Evolutionary conservation across 331 rosid genomes (phyloP), one percentile per base, ranked within the genome.

Genomic region (Quercus tomentella): DNA sequence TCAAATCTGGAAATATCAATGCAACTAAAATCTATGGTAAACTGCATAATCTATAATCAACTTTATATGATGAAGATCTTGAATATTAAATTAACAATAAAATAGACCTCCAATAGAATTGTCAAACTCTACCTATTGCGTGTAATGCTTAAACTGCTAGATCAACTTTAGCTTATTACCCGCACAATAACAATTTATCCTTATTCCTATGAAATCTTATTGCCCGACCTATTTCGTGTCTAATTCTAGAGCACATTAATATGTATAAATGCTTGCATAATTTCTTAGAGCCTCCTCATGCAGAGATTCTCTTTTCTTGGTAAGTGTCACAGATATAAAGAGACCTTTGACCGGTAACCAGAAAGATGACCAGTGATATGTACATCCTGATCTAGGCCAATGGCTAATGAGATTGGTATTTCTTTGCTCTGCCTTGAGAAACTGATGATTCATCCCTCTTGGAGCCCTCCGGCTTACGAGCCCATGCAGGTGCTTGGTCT

Each of bases 401-500:
- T 15, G 74, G 65, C 37, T 67, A 91, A 86, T 93, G 99, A 54
- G 98, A 90, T 81, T 95, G 99, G 83, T 95, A 97, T 86, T 95
- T 95, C 90, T 90, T 95, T 21, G 99, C 99, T 78, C 99, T 90
- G 84, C 97, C 98, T 86, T 90, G 94, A 73, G 92, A 61, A 60
- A 84, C 83, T 67, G 93, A 74, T 55, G 90, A 79, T 41, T 95
- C 99, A 8, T 95, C 99, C 80, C 97, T 89, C 92, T 89, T 95
- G 16, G 96, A 88, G 74, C 91, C 91, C 86, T 88, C 99, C 0
- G 99, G 97, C 77, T 83, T 94, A 72, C 92, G 93, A 66, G 98
- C 99, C 99, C 99, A 95, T 33, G 89, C 87, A 11, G 97, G 97
- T 17, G 97, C 98, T 88, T 92, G 93, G 77, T 93, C 94, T 11